Conservation (phyloP, 768 basidiomycete genomes). For the Grammothele lineata region DNA sequence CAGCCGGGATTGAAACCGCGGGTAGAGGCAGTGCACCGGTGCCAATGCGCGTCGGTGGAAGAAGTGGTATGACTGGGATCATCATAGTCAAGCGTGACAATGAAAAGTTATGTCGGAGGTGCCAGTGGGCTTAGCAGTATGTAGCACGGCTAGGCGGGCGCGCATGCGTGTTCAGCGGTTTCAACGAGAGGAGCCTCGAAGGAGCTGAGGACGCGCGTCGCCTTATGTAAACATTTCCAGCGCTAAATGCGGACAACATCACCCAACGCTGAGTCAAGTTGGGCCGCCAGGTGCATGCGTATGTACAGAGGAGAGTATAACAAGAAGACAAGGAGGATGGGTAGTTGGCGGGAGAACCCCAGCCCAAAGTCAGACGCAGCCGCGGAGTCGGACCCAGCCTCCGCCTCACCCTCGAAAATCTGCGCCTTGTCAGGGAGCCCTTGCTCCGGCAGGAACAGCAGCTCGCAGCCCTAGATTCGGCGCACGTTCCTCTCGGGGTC, state of each 20-base stretch:
- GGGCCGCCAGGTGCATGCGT: slow-evolving; percentile 56
- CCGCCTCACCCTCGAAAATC: slow-evolving; percentile 28
- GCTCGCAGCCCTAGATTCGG: slow-evolving; percentile 88
- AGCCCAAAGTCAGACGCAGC: slow-evolving; percentile 8
- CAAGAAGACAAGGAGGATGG: slow-evolving; percentile 20
- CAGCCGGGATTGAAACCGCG: too few species aligned
- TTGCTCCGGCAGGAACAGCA: slow-evolving; percentile 89
- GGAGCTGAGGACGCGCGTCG: not conserved
- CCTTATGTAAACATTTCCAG: too few species aligned
- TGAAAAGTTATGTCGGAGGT: too few species aligned
- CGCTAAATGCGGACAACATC: too few species aligned
- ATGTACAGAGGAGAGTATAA: slow-evolving; percentile 55
- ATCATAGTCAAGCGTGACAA: too few species aligned
- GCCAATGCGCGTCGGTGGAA: too few species aligned
- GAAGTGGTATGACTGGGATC: too few species aligned
- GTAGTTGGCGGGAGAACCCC: slow-evolving; percentile 10
- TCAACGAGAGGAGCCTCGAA: not conserved
- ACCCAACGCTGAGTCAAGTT: slow-evolving; percentile 30
- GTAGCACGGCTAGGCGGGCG: too few species aligned
- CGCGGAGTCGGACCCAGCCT: slow-evolving; percentile 26
- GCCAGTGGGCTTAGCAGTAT: too few species aligned
- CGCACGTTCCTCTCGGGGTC: slow-evolving; percentile 87
- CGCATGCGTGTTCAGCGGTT: slow-evolving; percentile 15
- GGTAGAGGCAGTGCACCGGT: too few species aligned
- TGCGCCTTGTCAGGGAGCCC: slow-evolving; percentile 85